phyloP scores from a whole-genome alignment of 1,284 basidiomycete genomes.

The Moesziomyces sp. region DNA sequence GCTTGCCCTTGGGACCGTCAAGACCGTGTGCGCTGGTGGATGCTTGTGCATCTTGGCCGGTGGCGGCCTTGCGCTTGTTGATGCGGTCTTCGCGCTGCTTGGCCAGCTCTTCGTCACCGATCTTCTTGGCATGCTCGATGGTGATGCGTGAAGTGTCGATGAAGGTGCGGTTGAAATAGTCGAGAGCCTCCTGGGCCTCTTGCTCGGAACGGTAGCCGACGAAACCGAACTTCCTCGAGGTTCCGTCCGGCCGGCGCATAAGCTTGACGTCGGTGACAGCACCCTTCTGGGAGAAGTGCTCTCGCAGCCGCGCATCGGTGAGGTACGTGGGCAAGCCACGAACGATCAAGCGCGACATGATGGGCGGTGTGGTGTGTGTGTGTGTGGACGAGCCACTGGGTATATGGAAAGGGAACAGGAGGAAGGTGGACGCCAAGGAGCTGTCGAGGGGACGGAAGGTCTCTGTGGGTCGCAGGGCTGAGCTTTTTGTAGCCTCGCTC shows the following conservation, averaged over 20 bases:
- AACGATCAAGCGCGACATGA: constrained; percentile 85
- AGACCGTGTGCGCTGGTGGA: neutral
- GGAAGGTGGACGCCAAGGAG: constrained; percentile 31
- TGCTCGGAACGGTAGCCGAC: constrained; percentile 85
- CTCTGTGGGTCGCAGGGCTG: neutral
- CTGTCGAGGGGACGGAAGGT: constrained; percentile 15
- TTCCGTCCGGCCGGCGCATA: constrained; percentile 80
- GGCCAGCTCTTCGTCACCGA: constrained; percentile 50
- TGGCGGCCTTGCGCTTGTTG: constrained; percentile 25
- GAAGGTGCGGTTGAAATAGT: constrained; percentile 87
- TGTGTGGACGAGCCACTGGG: constrained; percentile 9
- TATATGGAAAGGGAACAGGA: constrained; percentile 17
- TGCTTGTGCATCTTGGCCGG: constrained; percentile 7
- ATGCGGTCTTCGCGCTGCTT: constrained; percentile 39
- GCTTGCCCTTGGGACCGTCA: constrained; percentile 22
- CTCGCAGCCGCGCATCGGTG: constrained; percentile 76
- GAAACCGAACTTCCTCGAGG: constrained; percentile 88
- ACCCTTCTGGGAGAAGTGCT: constrained; percentile 73
- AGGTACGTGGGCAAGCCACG: constrained; percentile 85
- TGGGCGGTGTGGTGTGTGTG: constrained; percentile 1
- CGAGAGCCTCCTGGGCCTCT: constrained; percentile 80
- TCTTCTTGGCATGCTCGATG: constrained; percentile 78
- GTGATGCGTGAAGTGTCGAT: constrained; percentile 74
- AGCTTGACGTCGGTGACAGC: constrained; percentile 87
- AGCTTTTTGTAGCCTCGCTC: constrained; percentile 6